Percentiles rank a stretch among this genome's conserved stretches.
phyloP scores from a whole-genome alignment of 176 grass and related monocot genomes.

The Tuctoria greenei region DNA sequence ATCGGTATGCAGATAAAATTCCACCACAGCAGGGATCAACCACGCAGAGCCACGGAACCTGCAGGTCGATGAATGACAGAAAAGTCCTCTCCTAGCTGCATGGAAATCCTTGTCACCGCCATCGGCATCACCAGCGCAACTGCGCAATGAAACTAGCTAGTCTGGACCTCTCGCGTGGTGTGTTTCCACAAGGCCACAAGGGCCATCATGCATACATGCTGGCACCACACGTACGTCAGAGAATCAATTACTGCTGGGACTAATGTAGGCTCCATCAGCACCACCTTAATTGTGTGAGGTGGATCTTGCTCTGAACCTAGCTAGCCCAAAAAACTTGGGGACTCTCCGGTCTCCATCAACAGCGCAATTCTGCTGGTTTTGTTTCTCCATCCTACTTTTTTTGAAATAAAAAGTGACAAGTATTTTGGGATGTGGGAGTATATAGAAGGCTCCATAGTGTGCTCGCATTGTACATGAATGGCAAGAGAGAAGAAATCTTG shows the following conservation, averaged over 20 bases:
- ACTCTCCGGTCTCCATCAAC: not conserved
- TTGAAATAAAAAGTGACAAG: no score
- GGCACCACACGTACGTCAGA: not conserved
- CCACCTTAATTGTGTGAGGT: constrained; percentile 23
- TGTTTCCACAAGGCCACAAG: not conserved
- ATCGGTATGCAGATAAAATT: no score
- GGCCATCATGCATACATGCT: no score
- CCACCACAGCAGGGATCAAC: no score
- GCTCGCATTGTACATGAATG: not conserved
- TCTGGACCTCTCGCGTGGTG: not conserved
- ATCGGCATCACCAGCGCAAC: no score
- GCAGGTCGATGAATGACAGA: no score
- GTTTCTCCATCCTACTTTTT: constrained; percentile 11
- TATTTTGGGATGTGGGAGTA: no score
- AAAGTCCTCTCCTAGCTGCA: no score
- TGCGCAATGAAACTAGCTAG: not conserved
- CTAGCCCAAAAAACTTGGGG: not conserved
- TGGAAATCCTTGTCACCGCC: no score
- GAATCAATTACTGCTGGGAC: constrained; percentile 9
- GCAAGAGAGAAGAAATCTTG: not conserved
- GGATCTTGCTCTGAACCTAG: constrained; percentile 12
- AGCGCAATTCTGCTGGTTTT: not conserved
- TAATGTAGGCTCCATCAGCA: constrained; percentile 9
- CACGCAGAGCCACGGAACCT: no score
- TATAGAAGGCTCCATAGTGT: constrained; percentile 7